Conservation (phyloP, 176 grass and related monocot genomes). For the Calamus simplicifolius region DNA sequence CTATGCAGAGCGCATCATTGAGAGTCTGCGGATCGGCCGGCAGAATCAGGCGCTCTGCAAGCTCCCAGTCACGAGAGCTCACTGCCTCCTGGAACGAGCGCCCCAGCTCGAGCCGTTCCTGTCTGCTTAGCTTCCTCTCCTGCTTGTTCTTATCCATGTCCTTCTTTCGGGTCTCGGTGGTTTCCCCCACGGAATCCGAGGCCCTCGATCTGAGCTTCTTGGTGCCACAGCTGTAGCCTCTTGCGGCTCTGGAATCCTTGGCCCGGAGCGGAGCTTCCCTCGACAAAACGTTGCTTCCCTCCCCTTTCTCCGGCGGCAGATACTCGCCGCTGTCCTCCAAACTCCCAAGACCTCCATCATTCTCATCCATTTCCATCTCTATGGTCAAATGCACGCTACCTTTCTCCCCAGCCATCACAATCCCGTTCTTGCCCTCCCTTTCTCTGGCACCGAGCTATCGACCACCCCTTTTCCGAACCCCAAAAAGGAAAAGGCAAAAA, state of each 20-base stretch:
- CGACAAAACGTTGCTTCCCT: conserved; percentile 46
- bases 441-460: not conserved
- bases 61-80: conserved; percentile 54
- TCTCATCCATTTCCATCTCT: conserved; percentile 58
- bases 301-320: conserved; percentile 5
- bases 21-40: conserved; percentile 63
- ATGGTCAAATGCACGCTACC: conserved; percentile 25
- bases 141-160: conserved; percentile 42
- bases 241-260: conserved; percentile 38
- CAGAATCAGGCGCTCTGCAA: conserved; percentile 39
- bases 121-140: conserved; percentile 63
- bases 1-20: conserved; percentile 80
- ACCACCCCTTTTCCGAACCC: no score
- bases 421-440: conserved; percentile 42
- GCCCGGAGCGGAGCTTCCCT: conserved; percentile 35
- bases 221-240: conserved; percentile 12
- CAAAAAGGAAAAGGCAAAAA: no score
- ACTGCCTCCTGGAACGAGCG: conserved; percentile 61
- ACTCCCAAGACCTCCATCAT: conserved; percentile 18
- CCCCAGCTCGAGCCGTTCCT: conserved; percentile 66
- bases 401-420: conserved; percentile 12
- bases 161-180: conserved; percentile 32
- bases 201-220: conserved; percentile 59
- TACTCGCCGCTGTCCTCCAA: no score
- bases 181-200: conserved; percentile 43